Percentiles rank a stretch among this genome's conserved stretches.
Conservation (phyloP, 345 rosid species). For the Turnera subulata region DNA sequence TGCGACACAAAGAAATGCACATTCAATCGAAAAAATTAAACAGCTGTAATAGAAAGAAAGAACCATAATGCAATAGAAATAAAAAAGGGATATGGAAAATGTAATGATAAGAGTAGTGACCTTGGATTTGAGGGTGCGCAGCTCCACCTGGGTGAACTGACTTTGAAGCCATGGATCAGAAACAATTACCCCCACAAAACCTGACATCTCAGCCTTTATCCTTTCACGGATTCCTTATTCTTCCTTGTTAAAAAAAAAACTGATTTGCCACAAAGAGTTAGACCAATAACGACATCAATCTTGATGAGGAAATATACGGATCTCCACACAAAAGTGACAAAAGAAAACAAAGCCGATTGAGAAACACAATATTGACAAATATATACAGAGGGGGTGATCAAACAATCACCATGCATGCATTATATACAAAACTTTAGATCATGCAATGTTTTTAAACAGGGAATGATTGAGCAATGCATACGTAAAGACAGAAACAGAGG, state of each 20-base stretch:
- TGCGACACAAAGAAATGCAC: constrained; percentile 12
- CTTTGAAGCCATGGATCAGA: constrained; percentile 98
- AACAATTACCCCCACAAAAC: constrained; percentile 84
- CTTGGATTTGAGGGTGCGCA: constrained; percentile 91
- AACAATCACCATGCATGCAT: too few relatives aligned
- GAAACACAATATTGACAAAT: too few relatives aligned
- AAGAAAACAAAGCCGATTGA: too few relatives aligned
- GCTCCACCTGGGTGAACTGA: constrained; percentile 99
- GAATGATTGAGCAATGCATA: too few relatives aligned
- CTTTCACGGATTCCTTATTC: background rate
- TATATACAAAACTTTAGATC: too few relatives aligned
- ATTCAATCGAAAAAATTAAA: background rate
- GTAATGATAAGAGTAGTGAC: constrained; percentile 31
- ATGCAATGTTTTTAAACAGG: too few relatives aligned
- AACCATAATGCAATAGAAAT: background rate
- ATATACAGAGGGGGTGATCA: too few relatives aligned
- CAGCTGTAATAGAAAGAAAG: background rate
- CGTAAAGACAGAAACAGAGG: too few relatives aligned
- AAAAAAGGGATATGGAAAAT: background rate
- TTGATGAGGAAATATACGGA: too few relatives aligned
- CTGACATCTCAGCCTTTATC: constrained; percentile 57
- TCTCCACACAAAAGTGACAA: too few relatives aligned
- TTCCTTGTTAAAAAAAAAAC: background rate
- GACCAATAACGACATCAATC: too few relatives aligned
- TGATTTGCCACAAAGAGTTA: background rate